Base-by-base conservation (phyloP, 176 grass and related monocot genomes). In the Saccharum spontaneum region DNA sequence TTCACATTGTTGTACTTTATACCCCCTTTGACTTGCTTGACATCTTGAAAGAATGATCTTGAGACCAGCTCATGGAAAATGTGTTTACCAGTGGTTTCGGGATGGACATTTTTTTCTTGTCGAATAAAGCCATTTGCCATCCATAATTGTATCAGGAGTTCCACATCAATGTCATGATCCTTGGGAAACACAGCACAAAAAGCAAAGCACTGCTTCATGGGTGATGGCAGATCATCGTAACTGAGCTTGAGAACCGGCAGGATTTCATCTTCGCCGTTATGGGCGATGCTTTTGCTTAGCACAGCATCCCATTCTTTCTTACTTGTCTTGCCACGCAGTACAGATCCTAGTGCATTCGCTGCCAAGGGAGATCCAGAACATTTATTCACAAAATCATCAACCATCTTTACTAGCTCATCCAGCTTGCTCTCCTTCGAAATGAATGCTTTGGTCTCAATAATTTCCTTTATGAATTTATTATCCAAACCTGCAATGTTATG, bases 1-100 rank as follows among this genome's bases (percentile, higher is more conserved):
- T 61, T 0, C 7, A 23, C 18, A 7, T 0, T 0, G 4, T 2
- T 0, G 0, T 24, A 5, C 48, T 17, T 12, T 12, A 0, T 12
- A 55, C 8, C 5, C 0, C 0, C 9, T 8, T 41, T 14, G 28
- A 3, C 9, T 28, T 24, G 34, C 55, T 78, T 78, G 17, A 78
- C 36, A 64, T 64, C 76, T 63, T 78, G 76, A 78, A 78, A 62
- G 57, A 78, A 78, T 63, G 76, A 78, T 0, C 76, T 78, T 36
- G 52, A 41, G 15, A 36, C 55, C 0, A 78, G 55, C 55, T 78
- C 34, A 1, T 65, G 0, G 1, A 69, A 68, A 39, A 69, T 69
- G 3, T 69, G 1, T 20, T 9, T 18, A 2, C 67, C 34, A 22
- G 9, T 36, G 1, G 67, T 69, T 37, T 69, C 33, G 22, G 3